Conservation (phyloP, 176 grass and related monocot species). For the Triticum dicoccoides region DNA sequence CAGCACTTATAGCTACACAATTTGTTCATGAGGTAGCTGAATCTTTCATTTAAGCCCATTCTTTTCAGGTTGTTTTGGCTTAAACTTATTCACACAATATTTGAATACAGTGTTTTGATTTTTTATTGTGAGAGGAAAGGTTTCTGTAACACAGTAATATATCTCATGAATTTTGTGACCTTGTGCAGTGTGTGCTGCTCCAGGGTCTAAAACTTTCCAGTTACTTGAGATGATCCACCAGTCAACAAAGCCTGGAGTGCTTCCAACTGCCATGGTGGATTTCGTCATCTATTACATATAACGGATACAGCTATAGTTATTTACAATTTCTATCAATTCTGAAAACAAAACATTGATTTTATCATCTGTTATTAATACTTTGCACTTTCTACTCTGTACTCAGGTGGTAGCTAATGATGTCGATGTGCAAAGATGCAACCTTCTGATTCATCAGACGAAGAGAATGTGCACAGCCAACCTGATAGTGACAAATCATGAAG, state of each 20-base stretch:
- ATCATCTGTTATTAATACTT: slow-evolving; percentile 23
- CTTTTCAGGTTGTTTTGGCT: neutral
- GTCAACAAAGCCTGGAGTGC: slow-evolving; percentile 64
- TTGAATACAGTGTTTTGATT: neutral
- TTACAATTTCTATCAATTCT: neutral
- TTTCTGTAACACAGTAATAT: neutral
- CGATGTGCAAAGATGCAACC: slow-evolving; percentile 98
- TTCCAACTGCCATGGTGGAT: slow-evolving; percentile 78
- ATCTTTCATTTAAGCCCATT: neutral
- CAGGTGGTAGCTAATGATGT: slow-evolving; percentile 97
- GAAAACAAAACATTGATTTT: slow-evolving; percentile 8
- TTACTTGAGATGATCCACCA: slow-evolving; percentile 98
- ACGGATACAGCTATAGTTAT: neutral
- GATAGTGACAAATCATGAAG: slow-evolving; percentile 98
- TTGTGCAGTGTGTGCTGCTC: slow-evolving; percentile 95
- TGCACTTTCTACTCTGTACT: neutral
- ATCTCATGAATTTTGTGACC: slow-evolving; percentile 36
- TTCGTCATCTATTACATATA: neutral
- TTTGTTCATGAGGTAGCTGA: neutral
- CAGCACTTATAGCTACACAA: neutral
- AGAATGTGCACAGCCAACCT: slow-evolving; percentile 97
- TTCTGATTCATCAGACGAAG: slow-evolving; percentile 98
- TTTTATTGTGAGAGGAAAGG: slow-evolving; percentile 4
- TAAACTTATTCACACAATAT: neutral
- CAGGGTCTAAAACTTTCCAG: slow-evolving; percentile 99